Evolutionary conservation across 176 grass and related monocot species (phyloP).

Genomic region (Ensete glaucum): DNA sequence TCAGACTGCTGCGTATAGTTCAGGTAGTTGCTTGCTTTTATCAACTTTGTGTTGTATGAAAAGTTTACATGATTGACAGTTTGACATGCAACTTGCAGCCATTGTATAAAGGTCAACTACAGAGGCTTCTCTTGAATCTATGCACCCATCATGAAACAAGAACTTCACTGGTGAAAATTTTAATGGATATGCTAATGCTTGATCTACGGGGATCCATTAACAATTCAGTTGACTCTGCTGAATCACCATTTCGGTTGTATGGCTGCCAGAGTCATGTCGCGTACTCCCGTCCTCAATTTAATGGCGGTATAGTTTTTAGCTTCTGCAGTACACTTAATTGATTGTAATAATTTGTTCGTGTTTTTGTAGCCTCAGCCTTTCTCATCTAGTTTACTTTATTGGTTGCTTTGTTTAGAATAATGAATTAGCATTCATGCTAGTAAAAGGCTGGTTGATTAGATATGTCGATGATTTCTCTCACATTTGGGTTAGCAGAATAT

Average conservation of each 20-base stretch:
- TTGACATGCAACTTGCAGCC: conserved; percentile 36
- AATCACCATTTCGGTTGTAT: conserved; percentile 86
- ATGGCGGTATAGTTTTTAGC: conserved; percentile 49
- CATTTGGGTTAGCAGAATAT: neutral
- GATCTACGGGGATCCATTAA: conserved; percentile 58
- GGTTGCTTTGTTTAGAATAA: neutral
- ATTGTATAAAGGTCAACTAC: conserved; percentile 88
- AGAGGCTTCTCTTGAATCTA: conserved; percentile 92
- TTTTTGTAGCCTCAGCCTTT: neutral
- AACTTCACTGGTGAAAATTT: conserved; percentile 68
- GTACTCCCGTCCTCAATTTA: conserved; percentile 89
- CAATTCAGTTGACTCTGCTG: conserved; percentile 43
- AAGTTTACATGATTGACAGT: neutral
- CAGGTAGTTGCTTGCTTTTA: conserved; percentile 52
- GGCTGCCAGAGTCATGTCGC: conserved; percentile 87
- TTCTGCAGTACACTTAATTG: neutral
- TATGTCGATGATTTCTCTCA: neutral
- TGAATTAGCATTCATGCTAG: neutral
- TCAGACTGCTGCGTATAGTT: conserved; percentile 78
- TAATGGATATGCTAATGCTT: conserved; percentile 97
- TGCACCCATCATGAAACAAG: conserved; percentile 87
- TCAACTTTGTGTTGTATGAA: neutral
- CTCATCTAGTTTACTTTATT: neutral
- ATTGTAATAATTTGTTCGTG: neutral
- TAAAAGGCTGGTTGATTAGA: neutral